Evolutionary conservation across 2,329 filamentous ascomycete genomes (phyloP).

Genomic region (Neopestalotiopsis sp.): DNA sequence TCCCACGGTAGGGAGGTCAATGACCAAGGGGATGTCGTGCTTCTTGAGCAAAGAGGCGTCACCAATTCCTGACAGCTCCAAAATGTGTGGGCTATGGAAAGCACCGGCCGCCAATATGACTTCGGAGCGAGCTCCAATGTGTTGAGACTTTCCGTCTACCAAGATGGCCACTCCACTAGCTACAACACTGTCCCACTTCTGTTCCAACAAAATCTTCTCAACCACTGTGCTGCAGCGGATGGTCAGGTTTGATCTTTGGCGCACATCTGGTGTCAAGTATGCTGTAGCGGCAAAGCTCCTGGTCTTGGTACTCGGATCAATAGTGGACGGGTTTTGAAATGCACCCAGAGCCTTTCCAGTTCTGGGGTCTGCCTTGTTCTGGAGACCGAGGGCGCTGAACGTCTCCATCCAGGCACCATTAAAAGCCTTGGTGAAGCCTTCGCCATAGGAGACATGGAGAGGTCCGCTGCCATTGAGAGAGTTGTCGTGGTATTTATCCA

Average conservation of each 20-base stretch:
- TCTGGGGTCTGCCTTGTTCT: slow-evolving; percentile 38
- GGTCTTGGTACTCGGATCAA: slow-evolving; percentile 36
- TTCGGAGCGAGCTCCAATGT: slow-evolving; percentile 32
- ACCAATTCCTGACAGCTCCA: slow-evolving; percentile 44
- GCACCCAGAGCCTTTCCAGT: slow-evolving; percentile 35
- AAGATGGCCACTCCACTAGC: slow-evolving; percentile 41
- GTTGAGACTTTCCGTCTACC: slow-evolving; percentile 23
- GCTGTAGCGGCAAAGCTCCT: slow-evolving; percentile 38
- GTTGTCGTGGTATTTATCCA: slow-evolving; percentile 37
- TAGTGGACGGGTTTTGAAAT: slow-evolving; percentile 38
- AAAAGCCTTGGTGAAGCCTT: slow-evolving; percentile 34
- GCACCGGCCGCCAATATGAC: slow-evolving; percentile 48
- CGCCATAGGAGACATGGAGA: slow-evolving; percentile 43
- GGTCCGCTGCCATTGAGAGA: slow-evolving; percentile 33
- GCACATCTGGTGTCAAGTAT: slow-evolving; percentile 39
- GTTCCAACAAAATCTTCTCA: slow-evolving; percentile 37
- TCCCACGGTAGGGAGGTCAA: slow-evolving; percentile 50
- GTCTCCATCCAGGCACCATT: slow-evolving; percentile 44
- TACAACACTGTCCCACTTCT: slow-evolving; percentile 27
- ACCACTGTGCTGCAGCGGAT: slow-evolving; percentile 40
- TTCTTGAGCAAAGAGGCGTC: slow-evolving; percentile 43
- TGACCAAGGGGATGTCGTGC: slow-evolving; percentile 41
- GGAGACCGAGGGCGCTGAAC: slow-evolving; percentile 39
- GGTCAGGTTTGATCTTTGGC: slow-evolving; percentile 38
- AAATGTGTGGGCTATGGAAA: slow-evolving; percentile 40